Evolutionary conservation across 106 monocot genomes (phyloP), one percentile per base, ranked within the genome.

Genomic region (Acorus gramineus): DNA sequence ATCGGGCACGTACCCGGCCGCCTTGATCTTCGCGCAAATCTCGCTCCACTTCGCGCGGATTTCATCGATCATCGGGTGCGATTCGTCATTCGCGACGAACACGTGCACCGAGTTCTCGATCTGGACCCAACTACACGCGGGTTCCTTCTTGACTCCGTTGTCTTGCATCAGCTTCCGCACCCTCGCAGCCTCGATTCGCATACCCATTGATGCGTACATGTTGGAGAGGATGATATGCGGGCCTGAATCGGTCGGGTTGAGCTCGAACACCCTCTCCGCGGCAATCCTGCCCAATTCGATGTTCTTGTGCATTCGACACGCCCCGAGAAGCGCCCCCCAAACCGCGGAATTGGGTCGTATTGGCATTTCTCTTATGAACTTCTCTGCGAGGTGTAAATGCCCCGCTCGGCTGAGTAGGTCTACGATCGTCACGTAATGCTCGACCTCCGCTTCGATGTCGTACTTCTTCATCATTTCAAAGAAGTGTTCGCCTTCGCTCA

Each of bases 241-340:
- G 4, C 69, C 69, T 11, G 76, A 63, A 76, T 76, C 69, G 53
- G 52, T 3, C 45, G 76, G 76, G 6, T 69, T 63, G 11, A 76
- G 76, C 53, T 70, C 52, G 11, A 76, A 70, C 0, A 76, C 59
- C 43, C 52, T 14, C 11, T 76, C 63, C 4, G 76, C 76, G 46
- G 76, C 69, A 14, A 59, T 46, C 42, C 53, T 53, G 5, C 69
- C 76, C 4, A 75, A 4, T 11, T 69, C 68, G 2, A 50, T 50
- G 63, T 75, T 75, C 56, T 63, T 69, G 44, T 75, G 75, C 68
- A 69, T 75, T 60, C 68, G 68, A 56, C 75, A 75, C 47, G 75
- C 62, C 10, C 75, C 75, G 50, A 75, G 68, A 14, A 75, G 51
- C 44, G 75, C 68, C 7, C 63, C 63, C 63, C 63, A 64, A 50